Evolutionary conservation across 2,329 filamentous ascomycete species (phyloP).

Genomic region (Epichloe brachyelytri): DNA sequence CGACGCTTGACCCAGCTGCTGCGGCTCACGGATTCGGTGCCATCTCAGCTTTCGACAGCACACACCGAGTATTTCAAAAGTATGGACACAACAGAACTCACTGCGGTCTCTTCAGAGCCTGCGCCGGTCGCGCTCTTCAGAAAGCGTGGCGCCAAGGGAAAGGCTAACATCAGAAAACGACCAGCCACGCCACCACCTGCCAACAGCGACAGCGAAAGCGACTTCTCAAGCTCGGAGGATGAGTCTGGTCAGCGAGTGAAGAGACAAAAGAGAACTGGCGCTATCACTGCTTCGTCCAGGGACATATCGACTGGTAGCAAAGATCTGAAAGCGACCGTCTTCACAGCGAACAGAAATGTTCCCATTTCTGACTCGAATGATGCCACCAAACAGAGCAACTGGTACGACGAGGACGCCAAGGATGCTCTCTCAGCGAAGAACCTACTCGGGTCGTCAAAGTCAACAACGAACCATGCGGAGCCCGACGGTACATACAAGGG

Average conservation of each 20-base stretch:
- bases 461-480: conserved; percentile 19
- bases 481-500: conserved; percentile 66
- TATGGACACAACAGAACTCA: conserved; percentile 4
- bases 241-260: conserved; percentile 69
- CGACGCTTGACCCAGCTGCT: neutral
- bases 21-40: neutral
- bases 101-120: neutral
- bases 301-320: conserved; percentile 20
- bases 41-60: neutral
- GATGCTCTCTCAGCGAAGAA: conserved; percentile 36
- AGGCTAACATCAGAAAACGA: conserved; percentile 68
- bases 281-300: conserved; percentile 52
- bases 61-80: neutral
- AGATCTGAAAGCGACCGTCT: conserved; percentile 38
- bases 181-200: conserved; percentile 64
- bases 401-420: conserved; percentile 65
- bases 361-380: conserved; percentile 61
- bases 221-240: conserved; percentile 61
- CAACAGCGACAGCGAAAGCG: conserved; percentile 37
- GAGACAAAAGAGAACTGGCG: conserved; percentile 55
- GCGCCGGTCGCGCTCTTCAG: conserved; percentile 64
- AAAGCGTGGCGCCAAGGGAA: conserved; percentile 66
- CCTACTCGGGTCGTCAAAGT: conserved; percentile 44
- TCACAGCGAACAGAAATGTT: conserved; percentile 47
- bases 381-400: conserved; percentile 79